phyloP scores from a whole-genome alignment of 768 basidiomycete species.

The Rhizopogon vinicolor region DNA sequence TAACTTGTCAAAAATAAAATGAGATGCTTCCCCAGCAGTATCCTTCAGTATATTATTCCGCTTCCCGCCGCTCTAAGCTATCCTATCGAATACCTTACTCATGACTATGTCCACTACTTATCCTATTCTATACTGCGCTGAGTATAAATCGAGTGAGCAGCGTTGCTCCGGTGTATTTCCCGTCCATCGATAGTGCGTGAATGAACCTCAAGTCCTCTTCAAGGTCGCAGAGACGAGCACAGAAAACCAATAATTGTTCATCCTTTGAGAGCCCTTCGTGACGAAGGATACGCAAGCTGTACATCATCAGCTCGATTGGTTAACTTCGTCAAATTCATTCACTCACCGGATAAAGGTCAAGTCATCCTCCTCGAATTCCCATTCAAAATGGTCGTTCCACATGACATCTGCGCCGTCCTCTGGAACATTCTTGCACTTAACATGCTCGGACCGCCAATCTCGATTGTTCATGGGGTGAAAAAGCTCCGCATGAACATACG shows the following conservation, averaged over 20 bases:
- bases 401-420: conserved; percentile 34
- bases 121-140: not conserved
- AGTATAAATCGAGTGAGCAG: conserved; percentile 24
- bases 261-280: conserved; percentile 41
- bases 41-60: not conserved
- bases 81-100: not conserved
- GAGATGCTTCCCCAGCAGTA: conserved; percentile 1
- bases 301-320: not conserved
- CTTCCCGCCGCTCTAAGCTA: not conserved
- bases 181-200: conserved; percentile 45
- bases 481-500: conserved; percentile 43
- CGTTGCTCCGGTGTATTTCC: conserved; percentile 33
- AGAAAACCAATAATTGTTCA: conserved; percentile 46
- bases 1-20: conserved; percentile 36
- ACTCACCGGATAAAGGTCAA: conserved; percentile 49
- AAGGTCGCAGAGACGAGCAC: conserved; percentile 44
- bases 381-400: conserved; percentile 42
- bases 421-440: conserved; percentile 30
- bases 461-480: conserved; percentile 35
- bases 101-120: not conserved
- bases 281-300: conserved; percentile 10
- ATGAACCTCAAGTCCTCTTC: conserved; percentile 45
- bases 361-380: conserved; percentile 46
- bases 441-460: conserved; percentile 39
- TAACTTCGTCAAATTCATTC: not conserved